Evolutionary conservation across 164 flowering plant genomes (phyloP), one percentile per base, ranked within the genome.

Genomic region (Brasenia schreberi): DNA sequence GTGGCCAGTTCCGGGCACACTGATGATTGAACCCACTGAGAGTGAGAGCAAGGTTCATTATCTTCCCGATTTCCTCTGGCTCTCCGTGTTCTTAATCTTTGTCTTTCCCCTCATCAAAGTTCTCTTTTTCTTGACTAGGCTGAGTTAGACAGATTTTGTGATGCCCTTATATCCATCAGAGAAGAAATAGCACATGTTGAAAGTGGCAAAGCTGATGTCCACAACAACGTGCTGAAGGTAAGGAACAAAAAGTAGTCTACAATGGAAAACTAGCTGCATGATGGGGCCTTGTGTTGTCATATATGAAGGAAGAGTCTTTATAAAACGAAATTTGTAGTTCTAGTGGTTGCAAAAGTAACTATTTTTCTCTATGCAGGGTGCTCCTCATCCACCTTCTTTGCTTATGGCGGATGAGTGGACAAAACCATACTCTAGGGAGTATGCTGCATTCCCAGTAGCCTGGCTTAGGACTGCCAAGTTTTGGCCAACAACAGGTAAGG

Each of bases 1-100:
- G 64, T 94, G 99, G 99, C 99, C 99, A 14, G 99, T 94, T 63
- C 99, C 99, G 0, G 99, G 97, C 42, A 94, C 99, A 43, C 96
- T 94, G 73, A 91, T 94, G 99, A 83, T 91, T 75, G 99, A 91
- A 75, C 99, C 97, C 23, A 94, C 96, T 18, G 99, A 94, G 80
- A 94, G 99, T 80, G 99, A 94, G 76, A 91, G 93, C 99, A 89
- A 91, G 92, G 99, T 91, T 76, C 61, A 5, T 19, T 3, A 64
- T 6, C 63, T 42, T 63, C 5, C 45, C 42, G 60, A 44, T 56
- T 43, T n/a, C 17, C 18, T 62, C 19, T 68, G 42, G 43, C 11
- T 59, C 61, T 53, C 27, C 4, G 17, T 10, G 61, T 5, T 59
- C 10, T 43, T 61, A 56, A 18, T 33, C 18, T 43, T 56, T 2